Conservation (phyloP, 441 rosid species). For the Euphorbia celastroides region DNA sequence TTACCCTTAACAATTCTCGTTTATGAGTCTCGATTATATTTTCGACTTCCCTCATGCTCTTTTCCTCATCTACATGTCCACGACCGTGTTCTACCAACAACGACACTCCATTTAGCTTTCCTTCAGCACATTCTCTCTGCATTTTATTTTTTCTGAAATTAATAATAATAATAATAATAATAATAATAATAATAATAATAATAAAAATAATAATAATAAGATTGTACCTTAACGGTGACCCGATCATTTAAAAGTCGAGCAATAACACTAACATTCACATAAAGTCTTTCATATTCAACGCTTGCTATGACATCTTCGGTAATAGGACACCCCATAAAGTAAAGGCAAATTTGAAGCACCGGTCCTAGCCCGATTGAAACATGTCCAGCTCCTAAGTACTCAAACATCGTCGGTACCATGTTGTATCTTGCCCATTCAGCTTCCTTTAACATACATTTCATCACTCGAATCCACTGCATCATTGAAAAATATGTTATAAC, state of each 20-base stretch:
- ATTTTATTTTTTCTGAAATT: background rate
- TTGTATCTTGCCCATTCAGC: background rate
- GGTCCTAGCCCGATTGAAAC: background rate
- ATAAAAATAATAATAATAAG: background rate
- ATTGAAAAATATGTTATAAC: too few species aligned
- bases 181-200: background rate
- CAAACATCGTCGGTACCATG: background rate
- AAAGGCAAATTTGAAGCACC: background rate
- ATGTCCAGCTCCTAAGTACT: conserved; percentile 3
- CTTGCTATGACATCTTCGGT: background rate
- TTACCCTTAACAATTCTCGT: background rate
- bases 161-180: too few species aligned
- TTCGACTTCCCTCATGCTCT: background rate
- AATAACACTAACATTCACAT: background rate
- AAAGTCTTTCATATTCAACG: background rate
- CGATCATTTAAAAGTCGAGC: conserved; percentile 2
- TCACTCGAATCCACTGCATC: background rate
- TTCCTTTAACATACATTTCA: background rate
- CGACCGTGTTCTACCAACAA: background rate
- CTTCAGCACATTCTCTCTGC: conserved; percentile 1
- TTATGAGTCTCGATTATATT: background rate
- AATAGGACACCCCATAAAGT: background rate
- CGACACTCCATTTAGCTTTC: background rate
- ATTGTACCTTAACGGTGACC: background rate
- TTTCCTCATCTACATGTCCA: background rate